Conservation (phyloP, 352 stramenopile genomes). For the Phytophthora ramorum region DNA sequence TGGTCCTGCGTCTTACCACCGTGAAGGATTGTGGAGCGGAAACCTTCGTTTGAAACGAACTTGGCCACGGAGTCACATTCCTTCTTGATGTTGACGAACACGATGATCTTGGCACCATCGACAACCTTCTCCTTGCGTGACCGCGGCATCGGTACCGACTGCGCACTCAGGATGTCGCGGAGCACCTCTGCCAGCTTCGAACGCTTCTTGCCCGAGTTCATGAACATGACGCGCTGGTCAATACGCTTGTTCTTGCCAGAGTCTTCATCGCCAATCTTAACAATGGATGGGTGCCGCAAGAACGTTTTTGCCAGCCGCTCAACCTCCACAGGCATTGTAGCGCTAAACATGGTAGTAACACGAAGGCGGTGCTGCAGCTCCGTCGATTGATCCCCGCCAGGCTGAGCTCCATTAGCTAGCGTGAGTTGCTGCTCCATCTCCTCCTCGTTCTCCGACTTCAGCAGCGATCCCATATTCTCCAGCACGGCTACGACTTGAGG, state of each 20-base stretch:
- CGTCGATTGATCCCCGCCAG: slow-evolving; percentile 14
- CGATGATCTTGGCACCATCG: slow-evolving; percentile 95
- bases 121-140: slow-evolving; percentile 76
- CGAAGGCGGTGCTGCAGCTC: slow-evolving; percentile 75
- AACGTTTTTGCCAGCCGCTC: slow-evolving; percentile 98
- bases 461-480: slow-evolving; percentile 96
- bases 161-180: slow-evolving; percentile 80
- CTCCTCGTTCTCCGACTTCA: slow-evolving; percentile 97
- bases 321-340: slow-evolving; percentile 98
- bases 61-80: slow-evolving; percentile 96
- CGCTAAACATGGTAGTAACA: slow-evolving; percentile 98
- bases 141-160: slow-evolving; percentile 44
- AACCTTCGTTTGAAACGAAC: slow-evolving; percentile 91
- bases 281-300: slow-evolving; percentile 96
- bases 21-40: slow-evolving; percentile 95
- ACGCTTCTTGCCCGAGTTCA: slow-evolving; percentile 94
- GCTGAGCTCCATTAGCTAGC: slow-evolving; percentile 52
- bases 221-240: slow-evolving; percentile 95
- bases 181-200: slow-evolving; percentile 87
- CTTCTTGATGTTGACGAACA: slow-evolving; percentile 99
- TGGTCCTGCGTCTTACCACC: slow-evolving; percentile 97
- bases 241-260: slow-evolving; percentile 99
- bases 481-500: slow-evolving; percentile 96
- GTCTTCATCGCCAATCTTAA: slow-evolving; percentile 98
- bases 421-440: slow-evolving; percentile 95